Evolutionary conservation across 2,329 filamentous ascomycete species (phyloP).

Genomic region (Beauveria medogensis): DNA sequence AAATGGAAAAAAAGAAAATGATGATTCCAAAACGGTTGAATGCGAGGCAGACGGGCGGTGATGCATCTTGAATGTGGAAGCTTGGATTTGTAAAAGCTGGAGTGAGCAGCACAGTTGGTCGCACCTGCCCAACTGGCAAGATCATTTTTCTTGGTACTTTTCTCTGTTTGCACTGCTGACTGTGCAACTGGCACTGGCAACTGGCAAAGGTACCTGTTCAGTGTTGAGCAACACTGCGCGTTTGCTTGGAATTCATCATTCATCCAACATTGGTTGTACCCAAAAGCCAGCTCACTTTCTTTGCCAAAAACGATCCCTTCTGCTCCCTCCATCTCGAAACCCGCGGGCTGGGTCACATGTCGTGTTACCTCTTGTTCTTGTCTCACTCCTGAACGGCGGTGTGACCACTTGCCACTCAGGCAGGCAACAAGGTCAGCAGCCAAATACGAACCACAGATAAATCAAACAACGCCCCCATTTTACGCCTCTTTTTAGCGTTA

Average conservation of each 20-base stretch:
- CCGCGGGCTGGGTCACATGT: not conserved
- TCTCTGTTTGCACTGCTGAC: not conserved
- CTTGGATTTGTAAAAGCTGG: too few species aligned
- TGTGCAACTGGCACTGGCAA: not conserved
- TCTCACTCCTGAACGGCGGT: conserved; percentile 4
- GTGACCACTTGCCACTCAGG: not conserved
- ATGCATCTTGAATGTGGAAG: not conserved
- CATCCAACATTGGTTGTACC: not conserved
- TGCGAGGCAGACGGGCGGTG: not conserved
- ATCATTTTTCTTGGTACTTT: not conserved
- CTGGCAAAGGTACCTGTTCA: too few species aligned
- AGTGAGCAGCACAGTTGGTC: not conserved
- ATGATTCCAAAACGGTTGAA: too few species aligned
- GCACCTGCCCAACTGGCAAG: not conserved
- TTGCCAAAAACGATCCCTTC: not conserved
- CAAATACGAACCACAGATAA: not conserved
- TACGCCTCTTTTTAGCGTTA: conserved; percentile 5
- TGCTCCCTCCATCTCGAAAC: not conserved
- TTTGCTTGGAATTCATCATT: too few species aligned
- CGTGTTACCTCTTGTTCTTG: not conserved
- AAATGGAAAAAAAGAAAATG: too few species aligned
- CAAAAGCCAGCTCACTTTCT: not conserved
- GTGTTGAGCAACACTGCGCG: too few species aligned
- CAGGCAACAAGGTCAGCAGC: not conserved
- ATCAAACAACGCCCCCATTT: not conserved